These are phyloP conservation scores for Clavispora phyllophila DNA, from an alignment of 805 yeast genomes.

Conservation along the genomic window DNA sequence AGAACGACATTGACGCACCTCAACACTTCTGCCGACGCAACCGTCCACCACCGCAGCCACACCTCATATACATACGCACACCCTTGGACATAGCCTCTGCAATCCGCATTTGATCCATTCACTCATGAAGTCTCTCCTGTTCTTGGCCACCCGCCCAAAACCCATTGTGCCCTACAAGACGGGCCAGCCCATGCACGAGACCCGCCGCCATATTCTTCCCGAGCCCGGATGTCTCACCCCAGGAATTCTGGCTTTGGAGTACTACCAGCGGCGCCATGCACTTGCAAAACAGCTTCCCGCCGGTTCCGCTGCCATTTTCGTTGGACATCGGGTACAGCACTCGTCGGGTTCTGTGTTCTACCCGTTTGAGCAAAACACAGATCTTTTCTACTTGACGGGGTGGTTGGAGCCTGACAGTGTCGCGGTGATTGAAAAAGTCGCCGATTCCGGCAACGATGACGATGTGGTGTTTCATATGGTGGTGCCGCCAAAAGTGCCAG, in stretches of 20 bases:
- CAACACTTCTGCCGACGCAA: too few species aligned
- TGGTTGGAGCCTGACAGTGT: slow-evolving; percentile 88
- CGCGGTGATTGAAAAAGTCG: slow-evolving; percentile 59
- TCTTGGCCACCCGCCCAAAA: slow-evolving; percentile 21
- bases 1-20: too few species aligned
- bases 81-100: too few species aligned
- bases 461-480: slow-evolving; percentile 67
- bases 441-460: slow-evolving; percentile 39
- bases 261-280: slow-evolving; percentile 62
- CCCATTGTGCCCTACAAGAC: slow-evolving; percentile 34
- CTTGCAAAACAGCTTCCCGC: slow-evolving; percentile 56
- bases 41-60: too few species aligned
- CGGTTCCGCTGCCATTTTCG: slow-evolving; percentile 64
- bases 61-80: too few species aligned
- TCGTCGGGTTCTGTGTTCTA: slow-evolving; percentile 91
- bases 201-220: slow-evolving; percentile 69
- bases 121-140: neutral
- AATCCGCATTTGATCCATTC: too few species aligned
- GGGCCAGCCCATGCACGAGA: slow-evolving; percentile 87
- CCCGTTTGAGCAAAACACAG: slow-evolving; percentile 88
- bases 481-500: slow-evolving; percentile 77
- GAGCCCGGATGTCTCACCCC: slow-evolving; percentile 79
- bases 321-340: slow-evolving; percentile 67
- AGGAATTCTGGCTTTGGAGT: slow-evolving; percentile 81
- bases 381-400: slow-evolving; percentile 82